These are phyloP conservation scores for Colletotrichum sp. DNA, from an alignment of 2,329 filamentous ascomycete species.

Conservation along the genomic window DNA sequence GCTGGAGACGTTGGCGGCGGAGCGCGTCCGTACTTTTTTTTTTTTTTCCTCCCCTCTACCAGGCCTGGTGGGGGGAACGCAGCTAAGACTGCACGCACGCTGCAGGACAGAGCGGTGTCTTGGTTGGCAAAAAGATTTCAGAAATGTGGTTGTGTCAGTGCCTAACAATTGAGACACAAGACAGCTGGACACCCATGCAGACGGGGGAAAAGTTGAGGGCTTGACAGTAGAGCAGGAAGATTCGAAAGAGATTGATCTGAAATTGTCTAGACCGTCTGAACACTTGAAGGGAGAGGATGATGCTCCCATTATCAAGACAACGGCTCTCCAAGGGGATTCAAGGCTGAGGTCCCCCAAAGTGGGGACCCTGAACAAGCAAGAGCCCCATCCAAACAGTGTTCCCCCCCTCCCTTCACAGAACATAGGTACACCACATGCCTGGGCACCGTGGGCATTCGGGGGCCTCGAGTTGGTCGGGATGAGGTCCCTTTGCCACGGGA, in stretches of 20 bases:
- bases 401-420: not conserved
- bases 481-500: slow-evolving; percentile 2
- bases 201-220: not conserved
- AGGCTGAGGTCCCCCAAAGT: not conserved
- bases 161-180: not conserved
- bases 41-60: not conserved
- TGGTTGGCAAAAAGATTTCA: not conserved
- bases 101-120: not conserved
- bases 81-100: not conserved
- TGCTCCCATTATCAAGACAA: not conserved
- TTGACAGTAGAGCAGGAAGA: not conserved
- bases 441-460: not conserved
- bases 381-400: not conserved
- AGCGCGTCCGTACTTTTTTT: slow-evolving; percentile 5
- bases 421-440: not conserved
- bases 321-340: not conserved
- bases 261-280: not conserved
- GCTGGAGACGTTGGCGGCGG: not conserved
- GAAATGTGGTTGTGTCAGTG: not conserved
- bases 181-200: not conserved
- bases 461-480: slow-evolving; percentile 8
- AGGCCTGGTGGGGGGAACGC: not conserved
- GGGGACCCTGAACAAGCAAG: not conserved
- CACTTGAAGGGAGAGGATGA: not conserved
- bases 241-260: not conserved